Percentiles rank a stretch among this genome's conserved stretches.
Conservation (phyloP, 2,329 filamentous ascomycete genomes). For the Phaeosphaeria sp. region DNA sequence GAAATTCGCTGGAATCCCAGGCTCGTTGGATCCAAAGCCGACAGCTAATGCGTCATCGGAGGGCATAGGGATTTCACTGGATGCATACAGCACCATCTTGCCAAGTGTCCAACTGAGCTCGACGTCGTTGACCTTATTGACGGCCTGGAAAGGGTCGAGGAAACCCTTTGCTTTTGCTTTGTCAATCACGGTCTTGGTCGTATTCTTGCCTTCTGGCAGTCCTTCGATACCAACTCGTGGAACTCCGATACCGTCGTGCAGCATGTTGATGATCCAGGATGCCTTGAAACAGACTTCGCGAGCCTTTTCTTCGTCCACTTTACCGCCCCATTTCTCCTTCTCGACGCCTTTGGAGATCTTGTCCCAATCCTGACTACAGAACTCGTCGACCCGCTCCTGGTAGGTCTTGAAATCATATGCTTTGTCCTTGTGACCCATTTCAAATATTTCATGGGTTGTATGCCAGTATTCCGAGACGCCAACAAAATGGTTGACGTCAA, state of each 20-base stretch:
- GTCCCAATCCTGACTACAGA: constrained; percentile 84
- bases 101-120: constrained; percentile 98
- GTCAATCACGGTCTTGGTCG: constrained; percentile 72
- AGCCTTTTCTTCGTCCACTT: constrained; percentile 75
- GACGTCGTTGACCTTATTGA: constrained; percentile 87
- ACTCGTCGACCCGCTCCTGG: constrained; percentile 81
- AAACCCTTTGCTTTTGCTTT: constrained; percentile 77
- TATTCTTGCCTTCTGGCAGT: constrained; percentile 65
- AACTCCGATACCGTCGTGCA: constrained; percentile 94
- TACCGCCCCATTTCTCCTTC: constrained; percentile 74
- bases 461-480: constrained; percentile 99
- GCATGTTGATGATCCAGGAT: constrained; percentile 94
- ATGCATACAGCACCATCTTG: constrained; percentile 94
- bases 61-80: constrained; percentile 79
- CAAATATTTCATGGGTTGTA: constrained; percentile 93
- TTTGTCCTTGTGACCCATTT: constrained; percentile 74
- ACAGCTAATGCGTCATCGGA: constrained; percentile 72
- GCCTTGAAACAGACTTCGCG: constrained; percentile 96
- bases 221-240: constrained; percentile 82
- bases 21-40: constrained; percentile 88
- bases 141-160: constrained; percentile 85
- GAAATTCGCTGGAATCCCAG: constrained; percentile 74
- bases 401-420: constrained; percentile 92
- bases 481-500: constrained; percentile 95
- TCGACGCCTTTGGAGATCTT: constrained; percentile 72